Conservation (phyloP, 805 yeast genomes). For the Wickerhamomyces subpelliculosus region DNA sequence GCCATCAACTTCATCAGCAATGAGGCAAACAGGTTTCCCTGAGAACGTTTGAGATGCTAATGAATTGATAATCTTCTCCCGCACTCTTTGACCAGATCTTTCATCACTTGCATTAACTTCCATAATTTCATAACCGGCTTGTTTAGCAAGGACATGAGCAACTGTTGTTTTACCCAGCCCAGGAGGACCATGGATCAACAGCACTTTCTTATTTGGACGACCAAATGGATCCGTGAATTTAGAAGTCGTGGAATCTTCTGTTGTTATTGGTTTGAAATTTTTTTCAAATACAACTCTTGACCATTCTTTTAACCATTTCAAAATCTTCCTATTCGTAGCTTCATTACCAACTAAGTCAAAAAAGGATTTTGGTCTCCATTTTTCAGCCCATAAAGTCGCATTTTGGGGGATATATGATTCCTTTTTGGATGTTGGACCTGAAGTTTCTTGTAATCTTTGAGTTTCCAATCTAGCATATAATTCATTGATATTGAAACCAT, state of each 20-base stretch:
- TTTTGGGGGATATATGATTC: slow-evolving; percentile 2
- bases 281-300: slow-evolving; percentile 48
- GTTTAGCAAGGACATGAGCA: slow-evolving; percentile 77
- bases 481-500: slow-evolving; percentile 33
- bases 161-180: slow-evolving; percentile 92
- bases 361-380: slow-evolving; percentile 60
- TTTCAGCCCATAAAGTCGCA: slow-evolving; percentile 45
- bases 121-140: slow-evolving; percentile 70
- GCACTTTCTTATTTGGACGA: slow-evolving; percentile 54
- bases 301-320: slow-evolving; percentile 68
- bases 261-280: slow-evolving; percentile 24
- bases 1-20: slow-evolving; percentile 89
- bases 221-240: slow-evolving; percentile 39
- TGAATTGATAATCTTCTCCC: slow-evolving; percentile 53
- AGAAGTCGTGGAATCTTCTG: slow-evolving; percentile 5
- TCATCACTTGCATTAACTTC: slow-evolving; percentile 88
- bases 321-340: slow-evolving; percentile 46
- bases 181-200: slow-evolving; percentile 85
- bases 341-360: slow-evolving; percentile 68
- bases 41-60: slow-evolving; percentile 58
- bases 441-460: slow-evolving; percentile 11
- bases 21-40: slow-evolving; percentile 71
- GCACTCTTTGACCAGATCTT: slow-evolving; percentile 51
- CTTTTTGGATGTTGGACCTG: not conserved
- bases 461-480: slow-evolving; percentile 26